Evolutionary conservation across 305 asterid genomes (phyloP), one percentile per base, ranked within the genome.

Genomic region (Fraxinus nigra): DNA sequence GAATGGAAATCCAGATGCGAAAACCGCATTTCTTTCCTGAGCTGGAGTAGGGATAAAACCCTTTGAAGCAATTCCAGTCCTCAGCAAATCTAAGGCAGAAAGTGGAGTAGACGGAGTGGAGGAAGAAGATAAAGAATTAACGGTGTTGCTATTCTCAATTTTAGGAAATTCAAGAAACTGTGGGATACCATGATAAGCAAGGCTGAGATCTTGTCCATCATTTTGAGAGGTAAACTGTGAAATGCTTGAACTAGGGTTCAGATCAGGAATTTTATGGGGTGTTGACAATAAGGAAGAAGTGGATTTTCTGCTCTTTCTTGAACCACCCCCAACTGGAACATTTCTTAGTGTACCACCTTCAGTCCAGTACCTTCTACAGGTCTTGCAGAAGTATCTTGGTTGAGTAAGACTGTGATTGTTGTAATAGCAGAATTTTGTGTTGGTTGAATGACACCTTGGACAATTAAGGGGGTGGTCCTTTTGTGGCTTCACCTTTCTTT

Each of bases 321-420:
- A 93, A 43, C 97, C 95, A 0, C 97, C 97, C 0, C 97, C 97
- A 5, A 93, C 97, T 2, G 98, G 98, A 16, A 93, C 95, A 20
- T 90, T 93, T 61, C 98, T 87, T 26, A 93, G 90, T 77, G 97
- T 92, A 63, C 98, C 98, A 32, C 98, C 98, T 79, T 89, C 92
- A 4, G 98, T 93, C 98, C 97, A 93, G 28, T 93, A 93, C 85
- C 97, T 86, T 78, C 95, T 82, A 85, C 97, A 93, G 0, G 93
- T 89, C 90, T 93, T 93, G 92, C 97, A 93, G 38, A 92, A 92
- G 90, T 92, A 93, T 46, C 97, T 87, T 5, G 98, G 98, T 73
- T 93, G 98, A 69, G 93, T 90, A 54, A 93, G 90, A 87, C 97
- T 93, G 86, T 93, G 92, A 63, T 93, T 93, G 87, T 93, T 93